Evolutionary conservation across 2,329 filamentous ascomycete species (phyloP), one percentile per base, ranked within the genome.

Genomic region (Phialophora verrucosa): DNA sequence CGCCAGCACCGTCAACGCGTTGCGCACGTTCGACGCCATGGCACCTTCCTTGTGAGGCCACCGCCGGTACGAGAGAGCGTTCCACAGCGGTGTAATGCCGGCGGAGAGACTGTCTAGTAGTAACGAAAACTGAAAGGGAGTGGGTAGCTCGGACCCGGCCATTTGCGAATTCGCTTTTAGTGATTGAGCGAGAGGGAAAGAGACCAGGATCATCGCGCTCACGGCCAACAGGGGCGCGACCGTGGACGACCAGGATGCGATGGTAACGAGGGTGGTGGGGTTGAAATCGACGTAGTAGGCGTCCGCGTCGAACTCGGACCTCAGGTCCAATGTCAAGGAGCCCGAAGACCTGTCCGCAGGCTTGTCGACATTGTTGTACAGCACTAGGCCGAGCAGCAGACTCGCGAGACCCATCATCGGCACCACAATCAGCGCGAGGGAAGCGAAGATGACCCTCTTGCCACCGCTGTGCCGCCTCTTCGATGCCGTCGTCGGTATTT

Each of bases 171-270:
- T 58, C 47, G 59, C 10, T 10, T 25, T 49, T 2, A 73, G 59
- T 20, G 44, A 29, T 10, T 58, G 56, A 1, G 71, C 70, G 6
- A 74, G 65, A 20, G 71, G 72, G 55, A 71, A 74, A 17, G 73
- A 74, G 8, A 66, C 67, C 32, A 75, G 63, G 14, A 69, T 68
- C 60, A 74, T 71, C 23, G 72, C 50, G 50, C 73, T 70, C 11
- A 72, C 71, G 1, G 65, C 59, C n/a, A 75, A 59, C 59, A 74
- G 61, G 7, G 72, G 70, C 0, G 69, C 73, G 1, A 73, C 35
- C 14, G 69, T 73, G 55, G 73, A 75, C 27, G 69, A 70, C 71
- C 71, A 73, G 11, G 70, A 73, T 2, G 71, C 71, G 49, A 73
- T 67, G 20, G 65, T 70, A 23, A 70, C 70, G 35, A 73, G 64